These are phyloP conservation scores for Chaetomiaceae sp. DNA, from an alignment of 2,329 filamentous ascomycete species.

Conservation along the genomic window DNA sequence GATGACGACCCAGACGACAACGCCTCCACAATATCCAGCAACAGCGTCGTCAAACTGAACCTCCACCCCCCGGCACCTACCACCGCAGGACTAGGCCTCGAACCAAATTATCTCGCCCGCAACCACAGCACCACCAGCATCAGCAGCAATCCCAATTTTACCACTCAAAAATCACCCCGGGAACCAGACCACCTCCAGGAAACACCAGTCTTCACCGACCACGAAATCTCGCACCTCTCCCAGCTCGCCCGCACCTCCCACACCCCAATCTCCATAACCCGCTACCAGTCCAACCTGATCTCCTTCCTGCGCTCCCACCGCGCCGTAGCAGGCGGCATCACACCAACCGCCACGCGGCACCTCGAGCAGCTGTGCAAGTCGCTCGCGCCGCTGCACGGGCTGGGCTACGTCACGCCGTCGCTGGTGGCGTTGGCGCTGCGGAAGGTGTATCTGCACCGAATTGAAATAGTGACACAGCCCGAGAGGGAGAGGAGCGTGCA, in stretches of 20 bases:
- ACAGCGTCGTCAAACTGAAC: constrained; percentile 40
- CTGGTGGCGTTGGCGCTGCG: constrained; percentile 75
- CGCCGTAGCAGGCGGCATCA: constrained; percentile 73
- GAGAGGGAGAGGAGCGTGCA: constrained; percentile 81
- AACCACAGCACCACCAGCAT: constrained; percentile 3
- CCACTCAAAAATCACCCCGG: background rate
- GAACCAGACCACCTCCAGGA: background rate
- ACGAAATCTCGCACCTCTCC: constrained; percentile 56
- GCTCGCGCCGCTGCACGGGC: constrained; percentile 74
- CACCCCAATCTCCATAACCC: constrained; percentile 70
- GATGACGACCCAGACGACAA: constrained; percentile 30
- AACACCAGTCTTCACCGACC: constrained; percentile 30
- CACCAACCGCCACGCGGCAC: constrained; percentile 73
- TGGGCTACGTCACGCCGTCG: constrained; percentile 78
- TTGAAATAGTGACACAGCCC: constrained; percentile 59
- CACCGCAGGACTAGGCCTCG: background rate
- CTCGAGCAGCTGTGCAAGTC: constrained; percentile 65
- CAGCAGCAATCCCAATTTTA: constrained; percentile 5
- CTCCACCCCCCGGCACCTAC: constrained; percentile 16
- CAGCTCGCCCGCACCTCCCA: constrained; percentile 54
- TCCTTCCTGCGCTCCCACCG: constrained; percentile 85
- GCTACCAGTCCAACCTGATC: constrained; percentile 83
- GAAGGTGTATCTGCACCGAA: constrained; percentile 85
- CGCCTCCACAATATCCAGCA: constrained; percentile 35
- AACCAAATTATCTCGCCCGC: background rate